These are phyloP conservation scores for Sclerotinia subarctica DNA, from an alignment of 2,329 filamentous ascomycete genomes.

Conservation along the genomic window DNA sequence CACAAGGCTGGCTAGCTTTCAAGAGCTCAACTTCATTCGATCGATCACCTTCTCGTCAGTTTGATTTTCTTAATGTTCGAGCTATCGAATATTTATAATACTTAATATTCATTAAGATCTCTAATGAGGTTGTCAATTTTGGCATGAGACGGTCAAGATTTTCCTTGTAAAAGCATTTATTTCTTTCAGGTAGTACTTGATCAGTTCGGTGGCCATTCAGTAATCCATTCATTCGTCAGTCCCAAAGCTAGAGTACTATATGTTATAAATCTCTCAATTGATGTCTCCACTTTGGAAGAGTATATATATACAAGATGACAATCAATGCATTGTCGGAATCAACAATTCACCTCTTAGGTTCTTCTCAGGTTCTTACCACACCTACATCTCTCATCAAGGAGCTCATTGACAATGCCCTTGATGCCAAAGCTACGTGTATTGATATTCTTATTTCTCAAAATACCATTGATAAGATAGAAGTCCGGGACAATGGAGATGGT, in stretches of 20 bases:
- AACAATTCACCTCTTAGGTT: conserved; percentile 56
- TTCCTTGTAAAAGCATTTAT: neutral
- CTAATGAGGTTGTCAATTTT: neutral
- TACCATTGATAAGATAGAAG: conserved; percentile 65
- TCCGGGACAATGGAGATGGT: conserved; percentile 71
- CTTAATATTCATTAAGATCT: neutral
- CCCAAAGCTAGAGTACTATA: neutral
- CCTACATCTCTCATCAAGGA: conserved; percentile 68
- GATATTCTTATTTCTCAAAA: conserved; percentile 63
- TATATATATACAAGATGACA: conserved; percentile 31
- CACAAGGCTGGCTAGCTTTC: conserved; percentile 1
- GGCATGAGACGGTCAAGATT: neutral
- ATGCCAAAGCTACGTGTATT: conserved; percentile 65
- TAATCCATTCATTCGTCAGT: neutral
- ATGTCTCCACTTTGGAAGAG: neutral
- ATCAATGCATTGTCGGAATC: conserved; percentile 49
- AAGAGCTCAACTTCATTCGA: neutral
- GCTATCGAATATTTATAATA: neutral
- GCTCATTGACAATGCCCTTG: conserved; percentile 73
- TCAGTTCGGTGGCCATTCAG: neutral
- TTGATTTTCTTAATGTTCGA: neutral
- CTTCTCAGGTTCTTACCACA: conserved; percentile 57
- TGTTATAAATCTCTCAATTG: neutral
- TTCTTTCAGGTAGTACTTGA: conserved; percentile 12
- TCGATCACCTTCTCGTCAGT: neutral